Percentiles rank a stretch among this genome's conserved stretches.
phyloP scores from a whole-genome alignment of 257 asterid species.

The Pogostemon cablin region DNA sequence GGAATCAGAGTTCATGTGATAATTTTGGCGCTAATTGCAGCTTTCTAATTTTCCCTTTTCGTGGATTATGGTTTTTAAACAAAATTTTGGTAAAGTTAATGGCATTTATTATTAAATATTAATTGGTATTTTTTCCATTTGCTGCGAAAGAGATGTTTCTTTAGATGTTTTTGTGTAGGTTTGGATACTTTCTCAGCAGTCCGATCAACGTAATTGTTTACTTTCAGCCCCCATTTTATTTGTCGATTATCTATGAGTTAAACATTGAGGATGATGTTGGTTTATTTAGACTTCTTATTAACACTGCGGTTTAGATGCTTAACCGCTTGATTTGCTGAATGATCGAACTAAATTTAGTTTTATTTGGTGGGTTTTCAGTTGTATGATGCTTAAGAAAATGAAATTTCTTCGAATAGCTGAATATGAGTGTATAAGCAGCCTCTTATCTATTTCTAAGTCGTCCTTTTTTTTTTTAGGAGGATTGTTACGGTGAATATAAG shows the following conservation, averaged over 20 bases:
- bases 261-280: background rate
- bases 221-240: conserved; percentile 8
- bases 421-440: background rate
- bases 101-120: background rate
- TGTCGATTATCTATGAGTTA: background rate
- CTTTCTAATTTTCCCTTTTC: background rate
- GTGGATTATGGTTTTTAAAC: background rate
- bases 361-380: conserved; percentile 17
- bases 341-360: conserved; percentile 14
- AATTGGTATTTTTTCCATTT: background rate
- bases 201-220: conserved; percentile 10
- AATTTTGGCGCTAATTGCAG: conserved; percentile 14
- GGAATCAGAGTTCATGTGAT: background rate
- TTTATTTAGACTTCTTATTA: conserved; percentile 13
- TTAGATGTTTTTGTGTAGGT: conserved; percentile 10
- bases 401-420: background rate
- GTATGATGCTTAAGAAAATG: background rate
- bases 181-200: background rate
- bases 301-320: background rate
- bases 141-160: background rate
- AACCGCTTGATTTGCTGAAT: background rate
- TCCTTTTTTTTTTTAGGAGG: background rate
- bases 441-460: background rate
- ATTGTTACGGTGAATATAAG: conserved; percentile 4
- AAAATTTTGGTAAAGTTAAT: conserved; percentile 18